Conservation (phyloP, 352 stramenopile species). For the Pythium coloratum region DNA sequence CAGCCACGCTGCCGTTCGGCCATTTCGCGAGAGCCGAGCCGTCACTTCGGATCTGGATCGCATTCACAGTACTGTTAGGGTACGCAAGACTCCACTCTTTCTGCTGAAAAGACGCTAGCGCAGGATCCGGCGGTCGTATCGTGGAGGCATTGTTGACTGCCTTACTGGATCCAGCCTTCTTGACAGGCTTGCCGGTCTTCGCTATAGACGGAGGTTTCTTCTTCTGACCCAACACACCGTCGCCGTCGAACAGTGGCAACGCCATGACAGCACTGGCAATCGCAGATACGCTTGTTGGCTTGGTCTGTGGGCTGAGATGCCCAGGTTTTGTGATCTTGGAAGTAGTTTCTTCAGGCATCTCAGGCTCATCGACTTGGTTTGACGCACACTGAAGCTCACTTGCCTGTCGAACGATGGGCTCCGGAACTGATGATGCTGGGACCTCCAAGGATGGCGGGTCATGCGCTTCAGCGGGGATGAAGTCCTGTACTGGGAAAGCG, state of each 20-base stretch:
- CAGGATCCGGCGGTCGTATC: conserved; percentile 1
- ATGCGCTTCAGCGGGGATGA: conserved; percentile 41
- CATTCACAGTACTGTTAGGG: conserved; percentile 48
- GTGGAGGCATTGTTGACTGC: background rate
- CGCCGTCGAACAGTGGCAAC: conserved; percentile 45
- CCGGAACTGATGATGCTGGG: background rate
- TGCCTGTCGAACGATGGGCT: background rate
- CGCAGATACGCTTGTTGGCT: conserved; percentile 28
- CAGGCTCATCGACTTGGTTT: background rate
- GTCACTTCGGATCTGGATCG: conserved; percentile 55
- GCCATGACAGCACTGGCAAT: conserved; percentile 52
- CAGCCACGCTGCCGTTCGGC: conserved; percentile 57
- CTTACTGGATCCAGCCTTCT: conserved; percentile 22
- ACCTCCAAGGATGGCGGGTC: background rate
- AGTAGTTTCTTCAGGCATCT: background rate
- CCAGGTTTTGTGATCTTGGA: background rate
- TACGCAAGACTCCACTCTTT: conserved; percentile 41
- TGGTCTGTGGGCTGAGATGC: background rate
- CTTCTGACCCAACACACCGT: conserved; percentile 41
- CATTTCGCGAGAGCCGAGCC: conserved; percentile 71
- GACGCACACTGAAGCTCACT: background rate
- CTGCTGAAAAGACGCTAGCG: conserved; percentile 33
- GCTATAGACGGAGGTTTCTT: conserved; percentile 16
- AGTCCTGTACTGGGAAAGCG: conserved; percentile 71
- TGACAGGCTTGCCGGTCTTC: conserved; percentile 11